Conservation (phyloP, 495 filamentous ascomycete species). For the Penicillium pancosmium region DNA sequence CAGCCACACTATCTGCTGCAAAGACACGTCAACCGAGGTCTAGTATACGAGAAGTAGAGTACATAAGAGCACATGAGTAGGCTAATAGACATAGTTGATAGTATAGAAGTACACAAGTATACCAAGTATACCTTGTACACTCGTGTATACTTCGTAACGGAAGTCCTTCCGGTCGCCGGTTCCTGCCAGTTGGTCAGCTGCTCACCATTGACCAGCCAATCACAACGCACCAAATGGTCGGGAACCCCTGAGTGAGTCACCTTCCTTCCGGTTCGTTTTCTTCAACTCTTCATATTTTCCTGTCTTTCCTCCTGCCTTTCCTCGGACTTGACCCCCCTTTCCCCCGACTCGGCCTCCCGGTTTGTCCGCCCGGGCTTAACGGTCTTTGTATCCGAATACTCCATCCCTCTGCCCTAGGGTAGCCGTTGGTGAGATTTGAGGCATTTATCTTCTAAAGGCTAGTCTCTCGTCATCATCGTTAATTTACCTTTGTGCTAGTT, state of each 20-base stretch:
- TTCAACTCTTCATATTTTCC: constrained; percentile 2
- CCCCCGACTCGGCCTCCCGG: constrained; percentile 25
- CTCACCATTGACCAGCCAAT: constrained; percentile 11
- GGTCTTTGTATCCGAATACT: constrained; percentile 11
- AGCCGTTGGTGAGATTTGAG: neutral
- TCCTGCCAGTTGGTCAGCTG: constrained; percentile 21
- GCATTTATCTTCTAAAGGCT: neutral
- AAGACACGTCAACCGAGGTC: neutral
- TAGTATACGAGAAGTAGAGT: neutral
- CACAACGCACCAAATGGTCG: neutral
- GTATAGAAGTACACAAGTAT: too few relatives aligned
- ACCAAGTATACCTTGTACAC: neutral
- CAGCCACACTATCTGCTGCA: neutral
- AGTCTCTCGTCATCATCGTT: too few relatives aligned
- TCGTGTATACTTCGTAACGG: neutral
- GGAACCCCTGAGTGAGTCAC: constrained; percentile 24
- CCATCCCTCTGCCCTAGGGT: too few relatives aligned
- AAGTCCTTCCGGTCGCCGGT: constrained; percentile 2
- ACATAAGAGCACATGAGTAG: constrained; percentile 8
- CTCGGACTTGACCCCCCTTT: constrained; percentile 16
- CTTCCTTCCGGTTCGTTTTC: constrained; percentile 31
- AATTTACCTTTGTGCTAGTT: too few relatives aligned
- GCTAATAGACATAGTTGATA: too few relatives aligned
- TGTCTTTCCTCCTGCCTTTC: neutral
- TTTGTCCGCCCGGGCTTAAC: constrained; percentile 17